Evolutionary conservation across 139 green algal genomes (phyloP).

Genomic region (Volvox africanus): DNA sequence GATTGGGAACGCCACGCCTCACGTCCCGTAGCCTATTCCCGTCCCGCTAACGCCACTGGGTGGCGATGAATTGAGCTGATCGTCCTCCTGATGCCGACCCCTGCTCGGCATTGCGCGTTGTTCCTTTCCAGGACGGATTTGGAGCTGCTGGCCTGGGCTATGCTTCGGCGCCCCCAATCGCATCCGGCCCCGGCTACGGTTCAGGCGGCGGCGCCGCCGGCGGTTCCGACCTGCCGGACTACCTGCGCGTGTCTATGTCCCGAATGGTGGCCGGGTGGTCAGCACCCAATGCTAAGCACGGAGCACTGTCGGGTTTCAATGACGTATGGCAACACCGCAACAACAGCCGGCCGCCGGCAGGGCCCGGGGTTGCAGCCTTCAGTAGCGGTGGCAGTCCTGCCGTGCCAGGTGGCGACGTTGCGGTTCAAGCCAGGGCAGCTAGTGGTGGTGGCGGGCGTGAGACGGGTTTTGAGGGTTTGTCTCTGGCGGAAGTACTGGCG

Average conservation of each 20-base stretch:
- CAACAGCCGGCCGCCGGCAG: slow-evolving; percentile 7
- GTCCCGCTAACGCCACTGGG: too few relatives aligned
- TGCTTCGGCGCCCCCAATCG: neutral
- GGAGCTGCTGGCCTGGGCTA: slow-evolving; percentile 8
- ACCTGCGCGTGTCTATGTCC: slow-evolving; percentile 39
- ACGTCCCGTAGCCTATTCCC: too few relatives aligned
- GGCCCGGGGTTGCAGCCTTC: neutral
- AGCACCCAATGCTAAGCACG: slow-evolving; percentile 25
- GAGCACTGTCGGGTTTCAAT: slow-evolving; percentile 41
- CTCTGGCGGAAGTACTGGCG: slow-evolving; percentile 45
- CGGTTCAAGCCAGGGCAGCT: neutral
- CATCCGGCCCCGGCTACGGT: neutral
- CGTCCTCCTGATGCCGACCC: too few relatives aligned
- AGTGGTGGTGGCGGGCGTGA: neutral
- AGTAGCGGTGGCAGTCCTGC: neutral
- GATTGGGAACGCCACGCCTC: too few relatives aligned
- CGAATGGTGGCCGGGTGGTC: slow-evolving; percentile 43
- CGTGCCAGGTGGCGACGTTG: neutral
- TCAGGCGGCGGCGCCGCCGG: neutral
- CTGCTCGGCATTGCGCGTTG: too few relatives aligned
- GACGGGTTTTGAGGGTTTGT: slow-evolving; percentile 44
- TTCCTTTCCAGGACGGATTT: neutral
- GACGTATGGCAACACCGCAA: slow-evolving; percentile 41
- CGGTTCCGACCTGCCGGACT: slow-evolving; percentile 40
- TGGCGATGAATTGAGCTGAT: too few relatives aligned